Evolutionary conservation across 2,329 filamentous ascomycete genomes (phyloP), one percentile per base, ranked within the genome.

Genomic region (Pestalotiopsis sp.): DNA sequence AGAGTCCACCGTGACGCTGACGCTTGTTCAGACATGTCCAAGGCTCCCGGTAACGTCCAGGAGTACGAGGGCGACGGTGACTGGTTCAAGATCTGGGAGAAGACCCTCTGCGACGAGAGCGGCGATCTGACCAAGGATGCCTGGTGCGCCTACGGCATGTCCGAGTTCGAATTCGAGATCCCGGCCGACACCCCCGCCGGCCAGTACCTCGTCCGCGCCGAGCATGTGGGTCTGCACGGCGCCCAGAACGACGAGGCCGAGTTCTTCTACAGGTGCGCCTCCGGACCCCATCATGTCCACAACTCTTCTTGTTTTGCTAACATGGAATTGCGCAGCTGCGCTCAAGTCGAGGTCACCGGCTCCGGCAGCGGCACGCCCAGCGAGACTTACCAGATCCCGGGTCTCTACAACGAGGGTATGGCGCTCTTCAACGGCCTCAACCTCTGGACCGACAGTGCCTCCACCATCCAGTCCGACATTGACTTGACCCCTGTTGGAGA

Each of bases 121-220:
- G 41, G 52, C 4, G 25, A 39, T 27, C 14, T 63, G 58, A 45
- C 39, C 1, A 27, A 20, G 41, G 59, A 17, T 72, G 71, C 58
- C 38, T 75, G 72, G 70, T 70, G 72, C 1, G 71, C 72, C 61
- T 66, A 72, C 56, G 72, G 68, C 23, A 70, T 74, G 65, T 67
- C 66, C 31, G 67, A 66, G 9, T 73, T 75, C 66, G 65, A 64
- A 11, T 73, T 75, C 61, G 4, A 45, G 57, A 65, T 73, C 49
- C 71, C 72, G 31, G 58, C 61, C 11, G 52, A 64, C 14, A 73
- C 72, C 25, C 70, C 72, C 5, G 62, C 72, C 17, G 73, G 73
- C 9, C 71, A 74, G 67, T 74, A 75, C 62, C 68, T 75, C 3
- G 60, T 75, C 12, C 73, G 73, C 9, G 70, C 72, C 11, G 73